phyloP scores from a whole-genome alignment of 148 eudicot genomes.

The Cornus controversa region DNA sequence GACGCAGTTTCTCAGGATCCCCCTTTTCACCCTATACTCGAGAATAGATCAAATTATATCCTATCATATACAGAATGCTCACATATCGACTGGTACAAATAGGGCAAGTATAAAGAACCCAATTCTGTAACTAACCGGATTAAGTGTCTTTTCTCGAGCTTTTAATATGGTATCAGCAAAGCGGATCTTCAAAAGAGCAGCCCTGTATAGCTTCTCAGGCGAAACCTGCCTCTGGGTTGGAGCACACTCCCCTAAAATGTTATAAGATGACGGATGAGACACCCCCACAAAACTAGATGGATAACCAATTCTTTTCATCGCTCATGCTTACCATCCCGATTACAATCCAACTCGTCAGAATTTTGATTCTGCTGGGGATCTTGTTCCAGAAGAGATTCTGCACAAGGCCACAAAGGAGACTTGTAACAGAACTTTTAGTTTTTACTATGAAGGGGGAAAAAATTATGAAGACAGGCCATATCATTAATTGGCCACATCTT shows the following conservation, averaged over 20 bases:
- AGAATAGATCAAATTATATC: conserved; percentile 1
- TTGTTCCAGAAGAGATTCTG: conserved; percentile 41
- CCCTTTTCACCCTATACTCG: conserved; percentile 50
- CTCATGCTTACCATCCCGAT: conserved; percentile 47
- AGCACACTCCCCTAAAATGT: conserved; percentile 49
- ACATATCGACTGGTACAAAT: conserved; percentile 4
- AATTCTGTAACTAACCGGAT: conserved; percentile 35
- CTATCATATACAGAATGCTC: conserved; percentile 6
- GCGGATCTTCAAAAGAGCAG: conserved; percentile 59
- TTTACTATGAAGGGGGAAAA: not conserved
- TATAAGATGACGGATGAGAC: conserved; percentile 6
- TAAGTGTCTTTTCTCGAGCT: conserved; percentile 67
- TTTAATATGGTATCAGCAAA: conserved; percentile 72
- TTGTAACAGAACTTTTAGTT: not conserved
- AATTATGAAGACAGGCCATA: not conserved
- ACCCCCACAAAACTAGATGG: conserved; percentile 7
- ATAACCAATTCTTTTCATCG: not conserved
- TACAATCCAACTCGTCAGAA: conserved; percentile 33
- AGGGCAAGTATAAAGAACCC: conserved; percentile 1
- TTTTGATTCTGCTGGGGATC: conserved; percentile 27
- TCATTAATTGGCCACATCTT: not conserved
- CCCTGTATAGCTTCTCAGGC: conserved; percentile 63
- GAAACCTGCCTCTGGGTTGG: conserved; percentile 48
- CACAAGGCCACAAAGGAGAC: conserved; percentile 5
- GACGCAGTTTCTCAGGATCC: conserved; percentile 72